Conservation (phyloP, 73 alveolate genomes). For the Paramecium octaurelia region DNA sequence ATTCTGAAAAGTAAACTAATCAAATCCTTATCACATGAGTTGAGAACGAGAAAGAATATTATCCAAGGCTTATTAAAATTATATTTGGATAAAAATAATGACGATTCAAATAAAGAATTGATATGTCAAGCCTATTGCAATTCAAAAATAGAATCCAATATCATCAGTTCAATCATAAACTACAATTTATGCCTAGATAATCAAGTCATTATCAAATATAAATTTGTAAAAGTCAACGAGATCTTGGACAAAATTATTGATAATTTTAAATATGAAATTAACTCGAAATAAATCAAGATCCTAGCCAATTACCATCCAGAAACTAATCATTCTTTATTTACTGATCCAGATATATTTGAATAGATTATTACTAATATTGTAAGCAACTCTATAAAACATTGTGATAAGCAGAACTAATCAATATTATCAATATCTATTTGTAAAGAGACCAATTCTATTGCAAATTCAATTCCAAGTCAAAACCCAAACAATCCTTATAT, state of each 20-base stretch:
- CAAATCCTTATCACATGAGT: background rate
- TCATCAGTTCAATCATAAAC: constrained; percentile 22
- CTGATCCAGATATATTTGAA: constrained; percentile 32
- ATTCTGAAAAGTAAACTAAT: background rate
- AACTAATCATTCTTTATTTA: background rate
- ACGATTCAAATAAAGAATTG: background rate
- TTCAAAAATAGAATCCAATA: background rate
- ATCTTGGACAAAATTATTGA: background rate
- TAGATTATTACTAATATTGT: background rate
- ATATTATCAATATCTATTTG: background rate
- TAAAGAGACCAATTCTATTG: background rate
- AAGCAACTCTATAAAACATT: background rate
- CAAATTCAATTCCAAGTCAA: background rate
- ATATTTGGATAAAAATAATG: background rate
- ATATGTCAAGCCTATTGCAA: background rate
- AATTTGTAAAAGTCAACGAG: background rate
- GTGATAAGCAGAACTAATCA: background rate
- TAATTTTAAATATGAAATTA: background rate
- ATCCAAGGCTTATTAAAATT: background rate
- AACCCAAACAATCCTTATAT: background rate
- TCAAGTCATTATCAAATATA: background rate
- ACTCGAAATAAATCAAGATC: background rate
- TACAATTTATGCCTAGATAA: background rate
- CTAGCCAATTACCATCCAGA: background rate
- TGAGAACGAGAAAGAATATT: constrained; percentile 11